Evolutionary conservation across 257 asterid species (phyloP).

Genomic region (Nicotiana knightiana): DNA sequence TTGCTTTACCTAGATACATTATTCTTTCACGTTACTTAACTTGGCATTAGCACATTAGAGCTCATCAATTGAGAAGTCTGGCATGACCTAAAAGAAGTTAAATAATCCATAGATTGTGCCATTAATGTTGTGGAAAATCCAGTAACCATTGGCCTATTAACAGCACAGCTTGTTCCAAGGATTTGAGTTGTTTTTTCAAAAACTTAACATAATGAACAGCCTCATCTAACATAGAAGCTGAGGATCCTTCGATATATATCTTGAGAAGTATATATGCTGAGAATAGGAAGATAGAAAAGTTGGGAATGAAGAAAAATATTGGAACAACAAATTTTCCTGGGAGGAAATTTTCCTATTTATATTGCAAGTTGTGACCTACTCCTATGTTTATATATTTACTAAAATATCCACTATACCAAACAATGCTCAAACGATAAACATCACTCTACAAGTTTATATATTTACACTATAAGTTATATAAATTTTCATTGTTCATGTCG

Average conservation of each 20-base stretch:
- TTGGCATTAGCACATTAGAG: slow-evolving; percentile 27
- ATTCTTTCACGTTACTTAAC: neutral
- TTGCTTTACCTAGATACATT: neutral
- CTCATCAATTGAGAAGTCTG: slow-evolving; percentile 18
- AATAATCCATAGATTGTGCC: slow-evolving; percentile 6
- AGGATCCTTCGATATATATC: slow-evolving; percentile 49
- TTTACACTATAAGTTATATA: too few relatives aligned
- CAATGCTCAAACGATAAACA: neutral
- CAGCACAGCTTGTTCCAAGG: slow-evolving; percentile 24
- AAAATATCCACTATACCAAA: neutral
- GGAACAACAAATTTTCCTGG: neutral
- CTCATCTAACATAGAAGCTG: slow-evolving; percentile 56
- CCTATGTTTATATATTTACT: neutral
- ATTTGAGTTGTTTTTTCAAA: slow-evolving; percentile 38
- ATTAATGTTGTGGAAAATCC: neutral
- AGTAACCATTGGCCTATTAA: slow-evolving; percentile 11
- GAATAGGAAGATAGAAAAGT: neutral
- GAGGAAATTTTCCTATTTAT: neutral
- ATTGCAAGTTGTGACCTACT: neutral
- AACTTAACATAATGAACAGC: slow-evolving; percentile 54
- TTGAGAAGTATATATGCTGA: neutral
- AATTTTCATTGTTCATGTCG: too few relatives aligned
- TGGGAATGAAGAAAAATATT: slow-evolving; percentile 11
- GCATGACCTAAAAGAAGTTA: slow-evolving; percentile 6
- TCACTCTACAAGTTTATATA: neutral